Base-by-base conservation (phyloP, 2,329 filamentous ascomycete species). In the Proliferodiscus dingleyae region DNA sequence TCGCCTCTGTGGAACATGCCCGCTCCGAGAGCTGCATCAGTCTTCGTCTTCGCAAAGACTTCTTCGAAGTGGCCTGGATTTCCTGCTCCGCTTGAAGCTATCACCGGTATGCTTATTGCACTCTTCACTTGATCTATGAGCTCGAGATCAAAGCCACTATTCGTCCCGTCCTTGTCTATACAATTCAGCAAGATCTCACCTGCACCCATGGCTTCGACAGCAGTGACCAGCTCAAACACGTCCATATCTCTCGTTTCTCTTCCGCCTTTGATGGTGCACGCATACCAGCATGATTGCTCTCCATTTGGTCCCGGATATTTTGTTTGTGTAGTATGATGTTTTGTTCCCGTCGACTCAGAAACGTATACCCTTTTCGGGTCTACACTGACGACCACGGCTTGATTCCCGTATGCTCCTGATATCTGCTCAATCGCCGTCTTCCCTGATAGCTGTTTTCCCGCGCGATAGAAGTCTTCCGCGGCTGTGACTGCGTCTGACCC, bases 1-100 rank as follows among this genome's bases (percentile, higher is more conserved):
- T 98, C 91, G 29, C 85, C 88, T 39, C 93, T 75, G 70, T 98
- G 93, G 68, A 98, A 98, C 85, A 98, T 98, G 43, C 93, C 93
- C 7, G 93, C 93, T 3, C 93, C 93, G 49, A 98, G 71, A 22
- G 93, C 93, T 40, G 93, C 93, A 72, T 98, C 93, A 3, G 91
- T 91, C 13, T 75, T 74, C 7, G 93, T 97, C 69, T 86, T 73
- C 46, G 78, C 72, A 66, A 98, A 98, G 2, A 97, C 93, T 63
- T 97, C 87, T 41, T 81, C 77, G 63, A 98, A 98, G 68, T 98
- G 93, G 0, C 64, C 78, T 2, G 93, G 91, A 57, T 85, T 82
- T 1, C 93, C 93, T 2, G 93, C 93, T 32, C 93, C 93, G 64
- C 88, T 95, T 22, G 87, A 93, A 11, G 93, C 90, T 68, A 98